Percentiles rank a stretch among this genome's conserved stretches.
These are phyloP conservation scores for Penicillium samsonianum DNA, from an alignment of 495 filamentous ascomycete genomes.

Conservation along the genomic window DNA sequence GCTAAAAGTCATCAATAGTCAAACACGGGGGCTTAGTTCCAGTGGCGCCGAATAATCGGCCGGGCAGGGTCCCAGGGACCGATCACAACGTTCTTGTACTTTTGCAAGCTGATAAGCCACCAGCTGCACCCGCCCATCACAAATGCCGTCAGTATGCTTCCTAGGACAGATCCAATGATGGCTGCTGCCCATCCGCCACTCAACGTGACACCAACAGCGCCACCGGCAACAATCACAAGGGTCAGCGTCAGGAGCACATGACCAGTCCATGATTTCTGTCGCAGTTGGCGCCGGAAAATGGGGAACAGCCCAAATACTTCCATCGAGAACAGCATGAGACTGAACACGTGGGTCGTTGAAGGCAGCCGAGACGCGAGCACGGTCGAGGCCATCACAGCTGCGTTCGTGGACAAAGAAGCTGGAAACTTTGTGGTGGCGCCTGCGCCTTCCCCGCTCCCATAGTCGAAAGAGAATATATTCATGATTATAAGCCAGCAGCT, in stretches of 20 bases:
- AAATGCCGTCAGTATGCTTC: constrained; percentile 65
- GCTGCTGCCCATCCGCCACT: constrained; percentile 76
- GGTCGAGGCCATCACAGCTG: constrained; percentile 91
- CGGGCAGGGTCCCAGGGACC: constrained; percentile 97
- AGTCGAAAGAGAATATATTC: constrained; percentile 98
- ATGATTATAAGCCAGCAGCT: constrained; percentile 89
- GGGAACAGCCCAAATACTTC: constrained; percentile 97
- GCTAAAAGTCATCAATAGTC: constrained; percentile 4
- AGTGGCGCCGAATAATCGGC: constrained; percentile 67
- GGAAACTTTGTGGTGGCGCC: constrained; percentile 63
- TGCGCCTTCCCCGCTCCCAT: constrained; percentile 63
- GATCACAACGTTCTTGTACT: constrained; percentile 98
- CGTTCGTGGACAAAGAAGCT: constrained; percentile 89
- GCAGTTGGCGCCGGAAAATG: constrained; percentile 84
- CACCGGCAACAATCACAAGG: constrained; percentile 77
- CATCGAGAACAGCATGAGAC: constrained; percentile 90
- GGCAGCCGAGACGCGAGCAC: constrained; percentile 86
- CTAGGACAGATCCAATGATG: constrained; percentile 69
- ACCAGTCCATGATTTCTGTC: constrained; percentile 79
- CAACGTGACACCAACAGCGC: constrained; percentile 71
- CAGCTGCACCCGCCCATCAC: constrained; percentile 93
- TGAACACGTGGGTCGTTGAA: constrained; percentile 91
- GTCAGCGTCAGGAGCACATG: constrained; percentile 75
- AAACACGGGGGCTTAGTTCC: constrained; percentile 46
- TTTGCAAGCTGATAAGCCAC: constrained; percentile 97